Evolutionary conservation across 225 moss, liverwort and hornwort species (phyloP).

Genomic region (Thuidium tamariscinum): DNA sequence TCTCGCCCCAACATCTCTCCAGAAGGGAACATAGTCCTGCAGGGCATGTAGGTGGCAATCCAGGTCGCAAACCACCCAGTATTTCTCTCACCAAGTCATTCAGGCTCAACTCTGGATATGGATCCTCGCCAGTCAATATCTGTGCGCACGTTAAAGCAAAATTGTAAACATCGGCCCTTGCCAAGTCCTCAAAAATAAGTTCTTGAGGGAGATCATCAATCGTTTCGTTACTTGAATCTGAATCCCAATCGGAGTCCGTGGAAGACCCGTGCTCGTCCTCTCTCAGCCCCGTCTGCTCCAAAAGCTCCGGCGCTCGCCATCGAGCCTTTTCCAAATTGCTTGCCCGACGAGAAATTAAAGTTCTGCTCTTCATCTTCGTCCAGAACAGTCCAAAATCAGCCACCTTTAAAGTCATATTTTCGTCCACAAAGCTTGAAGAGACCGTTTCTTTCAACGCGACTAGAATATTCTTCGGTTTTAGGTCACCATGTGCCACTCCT

Average conservation of each 20-base stretch:
- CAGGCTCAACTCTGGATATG: neutral
- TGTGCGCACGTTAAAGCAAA: neutral
- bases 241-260: neutral
- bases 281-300: neutral
- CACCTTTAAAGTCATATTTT: neutral
- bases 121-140: neutral
- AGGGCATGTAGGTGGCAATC: neutral
- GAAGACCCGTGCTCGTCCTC: neutral
- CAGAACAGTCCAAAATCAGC: neutral
- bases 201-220: neutral
- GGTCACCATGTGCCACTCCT: neutral
- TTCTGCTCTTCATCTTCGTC: neutral
- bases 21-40: neutral
- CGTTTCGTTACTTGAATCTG: neutral
- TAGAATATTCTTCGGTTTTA: neutral
- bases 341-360: neutral
- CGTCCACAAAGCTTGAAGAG: neutral
- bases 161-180: neutral
- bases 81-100: neutral
- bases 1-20: neutral
- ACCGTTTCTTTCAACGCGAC: neutral
- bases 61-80: neutral
- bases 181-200: neutral
- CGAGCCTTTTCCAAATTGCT: neutral
- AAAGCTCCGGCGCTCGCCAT: slow-evolving; percentile 9